Evolutionary conservation across 208 protist species (phyloP).

Genomic region (Acanthamoeba sp.): DNA sequence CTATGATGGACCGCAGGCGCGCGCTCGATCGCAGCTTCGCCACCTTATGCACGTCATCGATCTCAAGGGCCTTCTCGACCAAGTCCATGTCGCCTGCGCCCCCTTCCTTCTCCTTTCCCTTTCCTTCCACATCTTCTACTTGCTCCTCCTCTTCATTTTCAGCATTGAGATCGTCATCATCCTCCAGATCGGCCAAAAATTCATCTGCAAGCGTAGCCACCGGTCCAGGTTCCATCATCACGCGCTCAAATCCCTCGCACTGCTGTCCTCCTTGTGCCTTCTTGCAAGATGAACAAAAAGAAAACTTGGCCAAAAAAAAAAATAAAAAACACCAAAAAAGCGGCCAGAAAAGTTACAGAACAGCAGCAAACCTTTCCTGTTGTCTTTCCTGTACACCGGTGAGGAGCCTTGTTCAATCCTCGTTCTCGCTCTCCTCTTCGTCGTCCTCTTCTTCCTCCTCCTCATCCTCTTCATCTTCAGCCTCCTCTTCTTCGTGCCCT

Average conservation of each 20-base stretch:
- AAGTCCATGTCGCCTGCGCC: neutral
- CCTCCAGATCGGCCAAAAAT: conserved; percentile 86
- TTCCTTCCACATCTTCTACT: conserved; percentile 31
- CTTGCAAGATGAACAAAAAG: too few relatives aligned
- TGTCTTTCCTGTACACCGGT: too few relatives aligned
- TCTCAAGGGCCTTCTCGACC: neutral
- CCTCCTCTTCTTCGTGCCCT: neutral
- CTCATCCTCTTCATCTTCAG: too few relatives aligned
- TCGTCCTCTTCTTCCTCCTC: neutral
- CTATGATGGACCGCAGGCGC: neutral
- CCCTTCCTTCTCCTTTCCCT: conserved; percentile 41
- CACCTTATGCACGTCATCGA: neutral
- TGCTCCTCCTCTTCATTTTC: conserved; percentile 19
- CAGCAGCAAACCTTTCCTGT: too few relatives aligned
- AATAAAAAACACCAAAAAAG: too few relatives aligned
- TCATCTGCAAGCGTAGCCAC: conserved; percentile 82
- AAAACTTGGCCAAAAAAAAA: too few relatives aligned
- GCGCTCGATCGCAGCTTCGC: neutral
- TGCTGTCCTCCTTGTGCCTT: too few relatives aligned
- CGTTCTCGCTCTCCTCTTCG: neutral
- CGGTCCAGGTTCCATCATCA: neutral
- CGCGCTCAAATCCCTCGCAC: too few relatives aligned
- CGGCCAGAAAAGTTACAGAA: too few relatives aligned
- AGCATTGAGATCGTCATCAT: conserved; percentile 1
- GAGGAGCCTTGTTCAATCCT: neutral